Evolutionary conservation across 176 grass and related monocot species (phyloP).

Genomic region (Pharus latifolius): DNA sequence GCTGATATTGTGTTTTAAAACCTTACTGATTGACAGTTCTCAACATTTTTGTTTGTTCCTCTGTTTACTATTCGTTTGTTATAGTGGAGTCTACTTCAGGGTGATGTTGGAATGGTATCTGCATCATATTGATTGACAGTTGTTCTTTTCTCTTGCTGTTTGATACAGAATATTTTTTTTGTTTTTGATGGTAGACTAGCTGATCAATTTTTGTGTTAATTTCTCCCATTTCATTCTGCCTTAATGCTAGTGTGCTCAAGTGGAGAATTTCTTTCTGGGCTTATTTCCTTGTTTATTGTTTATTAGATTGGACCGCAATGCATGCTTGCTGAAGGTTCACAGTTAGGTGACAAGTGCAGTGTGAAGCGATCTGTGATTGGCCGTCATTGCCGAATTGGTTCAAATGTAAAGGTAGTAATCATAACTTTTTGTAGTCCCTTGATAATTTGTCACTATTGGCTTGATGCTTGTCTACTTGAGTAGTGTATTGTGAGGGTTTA

Average conservation of each 20-base stretch:
- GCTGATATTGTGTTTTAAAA: no score
- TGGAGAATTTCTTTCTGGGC: background rate
- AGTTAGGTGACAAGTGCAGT: slow-evolving; percentile 95
- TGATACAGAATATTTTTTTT: background rate
- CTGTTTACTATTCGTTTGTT: no score
- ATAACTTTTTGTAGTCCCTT: background rate
- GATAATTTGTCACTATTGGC: slow-evolving; percentile 1
- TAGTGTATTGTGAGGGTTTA: background rate
- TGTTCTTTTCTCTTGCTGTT: background rate
- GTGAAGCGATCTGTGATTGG: slow-evolving; percentile 97
- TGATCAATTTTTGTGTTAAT: background rate
- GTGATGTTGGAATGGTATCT: no score
- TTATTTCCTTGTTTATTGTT: slow-evolving; percentile 14
- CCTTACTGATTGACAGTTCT: background rate
- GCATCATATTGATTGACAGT: no score
- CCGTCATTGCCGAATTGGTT: slow-evolving; percentile 95
- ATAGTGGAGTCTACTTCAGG: no score
- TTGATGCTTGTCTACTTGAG: background rate
- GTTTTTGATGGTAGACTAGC: slow-evolving; percentile 2
- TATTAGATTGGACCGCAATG: slow-evolving; percentile 84
- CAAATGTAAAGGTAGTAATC: slow-evolving; percentile 80
- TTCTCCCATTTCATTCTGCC: background rate
- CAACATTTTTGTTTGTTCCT: background rate
- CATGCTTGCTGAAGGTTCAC: slow-evolving; percentile 89
- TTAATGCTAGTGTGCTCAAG: background rate